Percentiles rank a stretch among this genome's conserved stretches.
phyloP scores from a whole-genome alignment of 148 eudicot species.

The Bassia scoparia region DNA sequence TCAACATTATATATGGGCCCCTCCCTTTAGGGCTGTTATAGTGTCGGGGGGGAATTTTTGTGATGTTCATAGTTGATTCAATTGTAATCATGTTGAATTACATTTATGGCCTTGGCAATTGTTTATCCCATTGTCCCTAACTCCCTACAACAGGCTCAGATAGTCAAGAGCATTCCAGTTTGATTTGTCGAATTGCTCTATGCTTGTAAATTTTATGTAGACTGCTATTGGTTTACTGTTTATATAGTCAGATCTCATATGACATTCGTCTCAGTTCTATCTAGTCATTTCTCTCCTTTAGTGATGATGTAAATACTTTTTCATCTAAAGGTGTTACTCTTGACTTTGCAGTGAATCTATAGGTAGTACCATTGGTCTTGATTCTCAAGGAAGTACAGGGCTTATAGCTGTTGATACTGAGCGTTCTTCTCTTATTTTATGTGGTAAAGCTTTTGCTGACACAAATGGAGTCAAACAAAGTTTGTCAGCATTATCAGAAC shows the following conservation, averaged over 20 bases:
- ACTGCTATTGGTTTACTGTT: neutral
- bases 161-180: neutral
- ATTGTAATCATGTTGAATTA: neutral
- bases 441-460: constrained; percentile 14
- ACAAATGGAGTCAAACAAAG: constrained; percentile 12
- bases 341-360: constrained; percentile 10
- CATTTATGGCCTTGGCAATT: neutral
- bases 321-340: neutral
- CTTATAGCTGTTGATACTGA: constrained; percentile 16
- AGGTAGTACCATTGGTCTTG: constrained; percentile 5
- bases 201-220: neutral
- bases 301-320: neutral
- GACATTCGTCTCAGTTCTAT: neutral
- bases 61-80: neutral
- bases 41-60: neutral
- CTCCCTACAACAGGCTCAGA: neutral
- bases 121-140: too few relatives aligned
- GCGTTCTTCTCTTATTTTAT: constrained; percentile 14
- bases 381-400: constrained; percentile 5
- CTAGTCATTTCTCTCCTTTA: neutral
- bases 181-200: neutral
- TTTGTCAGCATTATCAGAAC: constrained; percentile 13
- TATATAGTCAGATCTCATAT: too few relatives aligned
- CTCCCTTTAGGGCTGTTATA: neutral
- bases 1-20: neutral